Conservation (phyloP, 192 early-diverging fungal genomes). For the Entomortierella beljakovae region DNA sequence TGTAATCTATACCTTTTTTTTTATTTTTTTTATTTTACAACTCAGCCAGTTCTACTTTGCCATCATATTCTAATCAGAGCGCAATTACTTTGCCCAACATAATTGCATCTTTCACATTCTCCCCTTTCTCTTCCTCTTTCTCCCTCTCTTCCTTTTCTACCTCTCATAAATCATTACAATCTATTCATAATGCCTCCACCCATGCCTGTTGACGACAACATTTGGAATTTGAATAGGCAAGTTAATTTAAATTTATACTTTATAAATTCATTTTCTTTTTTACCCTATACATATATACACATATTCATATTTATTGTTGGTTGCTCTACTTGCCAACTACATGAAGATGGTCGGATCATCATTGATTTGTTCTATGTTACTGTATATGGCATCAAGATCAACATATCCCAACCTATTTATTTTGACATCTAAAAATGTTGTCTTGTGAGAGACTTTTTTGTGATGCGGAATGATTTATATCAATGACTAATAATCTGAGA, state of each 20-base stretch:
- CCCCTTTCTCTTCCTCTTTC: neutral
- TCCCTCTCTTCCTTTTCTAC: neutral
- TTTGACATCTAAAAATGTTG: neutral
- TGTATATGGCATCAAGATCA: too few species aligned
- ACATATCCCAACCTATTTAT: too few species aligned
- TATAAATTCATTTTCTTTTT: neutral
- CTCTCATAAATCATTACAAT: neutral
- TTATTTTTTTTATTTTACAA: neutral
- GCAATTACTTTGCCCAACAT: neutral
- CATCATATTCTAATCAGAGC: neutral
- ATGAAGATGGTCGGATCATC: too few species aligned
- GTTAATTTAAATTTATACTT: neutral
- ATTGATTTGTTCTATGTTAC: too few species aligned
- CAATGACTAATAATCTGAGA: conserved; percentile 45
- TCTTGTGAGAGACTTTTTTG: neutral
- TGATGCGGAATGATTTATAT: neutral
- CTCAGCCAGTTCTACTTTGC: neutral
- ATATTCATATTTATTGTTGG: neutral
- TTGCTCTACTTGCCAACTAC: too few species aligned
- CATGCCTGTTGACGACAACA: conserved; percentile 54
- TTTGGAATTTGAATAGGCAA: conserved; percentile 54
- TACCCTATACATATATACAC: neutral
- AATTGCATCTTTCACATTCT: neutral
- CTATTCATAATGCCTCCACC: conserved; percentile 31
- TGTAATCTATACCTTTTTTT: neutral